Base-by-base conservation (phyloP, 2,329 filamentous ascomycete genomes). In the Talaromyces marneffei region DNA sequence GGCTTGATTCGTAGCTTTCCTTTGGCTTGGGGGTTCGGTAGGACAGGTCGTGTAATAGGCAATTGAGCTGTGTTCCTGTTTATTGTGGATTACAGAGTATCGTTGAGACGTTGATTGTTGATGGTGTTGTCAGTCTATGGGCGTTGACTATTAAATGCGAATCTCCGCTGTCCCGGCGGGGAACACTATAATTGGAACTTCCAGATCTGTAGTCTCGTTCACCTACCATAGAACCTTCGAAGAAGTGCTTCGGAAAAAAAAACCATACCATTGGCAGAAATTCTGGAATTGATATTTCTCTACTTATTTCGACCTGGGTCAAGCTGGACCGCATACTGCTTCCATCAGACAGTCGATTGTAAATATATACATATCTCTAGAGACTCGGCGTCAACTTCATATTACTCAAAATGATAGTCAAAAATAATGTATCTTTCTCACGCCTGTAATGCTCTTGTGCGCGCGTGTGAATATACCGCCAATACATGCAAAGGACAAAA, bases 401-500 rank as follows among this genome's bases (percentile, higher is more conserved):
- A 10, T 35, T 35, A 35, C 33, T 35, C 10, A 35, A 31, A 9
- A 31, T n/a, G n/a, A 25, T 16, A 27, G 16, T 48, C 18, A 18
- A 35, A 10, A 25, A 31, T 33, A 50, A 18, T 52, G 18, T 35
- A 52, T 48, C 14, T 52, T 18, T 35, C 48, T 52, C 48, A 52
- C 16, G 9, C 10, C 48, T 18, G 25, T 20, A 52, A 52, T 14
- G 29, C 48, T 52, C 48, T 52, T 29, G n/a, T 52, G 29, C 20
- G 46, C 29, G 46, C 46, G 27, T 52, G 46, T 23, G 29, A 50
- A 40, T 42, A 27, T 39, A 39, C 39, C 31, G 42, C 42, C 23
- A 50, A 39, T 25, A 48, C 56, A 58, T 50, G 56, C 56, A 50
- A 58, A 50, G 25, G 42, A 39, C 56, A 16, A 46, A 42, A 39